Base-by-base conservation (phyloP, 1,284 basidiomycete species). In the Tausonia pullulans region DNA sequence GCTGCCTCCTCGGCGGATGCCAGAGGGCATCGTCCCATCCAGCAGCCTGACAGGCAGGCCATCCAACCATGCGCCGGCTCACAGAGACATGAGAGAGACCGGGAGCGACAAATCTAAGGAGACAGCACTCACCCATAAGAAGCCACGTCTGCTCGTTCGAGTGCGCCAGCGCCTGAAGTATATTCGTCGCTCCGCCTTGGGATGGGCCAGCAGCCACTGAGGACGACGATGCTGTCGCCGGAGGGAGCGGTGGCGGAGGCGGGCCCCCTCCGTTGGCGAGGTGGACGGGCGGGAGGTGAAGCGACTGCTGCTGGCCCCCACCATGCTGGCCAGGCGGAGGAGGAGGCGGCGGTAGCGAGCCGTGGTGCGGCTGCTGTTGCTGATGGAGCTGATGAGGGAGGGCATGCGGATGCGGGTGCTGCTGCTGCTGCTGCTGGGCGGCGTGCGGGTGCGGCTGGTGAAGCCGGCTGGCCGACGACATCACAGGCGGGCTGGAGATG, bases 61-160 rank as follows among this genome's bases (percentile, higher is more conserved):
- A 27, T 27, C 27, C 27, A 27, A 27, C 2, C 27, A 27, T 27
- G 27, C 27, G 2, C 27, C 27, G 27, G 27, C 27, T 27, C 27
- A 7, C 39, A 41, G 52, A 56, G 61, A n/a, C 39, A 53, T 45
- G n/a, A 41, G n/a, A 49, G 52, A 60, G 4, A 16, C 49, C 14
- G 57, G 44, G 10, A 64, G 41, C 14, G 50, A 44, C n/a, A 41
- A 49, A 61, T 48, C 27, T 6, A 8, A 60, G 57, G 41, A 65
- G 58, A 46, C 60, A 60, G 64, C 53, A 71, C 83, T 62, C 40
- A 90, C 90, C 90, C 75, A 94, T 92, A 70, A 92, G 79, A 69
- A 93, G 82, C 90, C 90, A 94, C 52, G 90, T 94, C 75, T 90
- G 87, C 74, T 94, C 91, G 74, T 94, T 92, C 62, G 90, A 89